These are phyloP conservation scores for Penicillium cinerascens DNA, from an alignment of 495 filamentous ascomycete species.

Conservation along the genomic window DNA sequence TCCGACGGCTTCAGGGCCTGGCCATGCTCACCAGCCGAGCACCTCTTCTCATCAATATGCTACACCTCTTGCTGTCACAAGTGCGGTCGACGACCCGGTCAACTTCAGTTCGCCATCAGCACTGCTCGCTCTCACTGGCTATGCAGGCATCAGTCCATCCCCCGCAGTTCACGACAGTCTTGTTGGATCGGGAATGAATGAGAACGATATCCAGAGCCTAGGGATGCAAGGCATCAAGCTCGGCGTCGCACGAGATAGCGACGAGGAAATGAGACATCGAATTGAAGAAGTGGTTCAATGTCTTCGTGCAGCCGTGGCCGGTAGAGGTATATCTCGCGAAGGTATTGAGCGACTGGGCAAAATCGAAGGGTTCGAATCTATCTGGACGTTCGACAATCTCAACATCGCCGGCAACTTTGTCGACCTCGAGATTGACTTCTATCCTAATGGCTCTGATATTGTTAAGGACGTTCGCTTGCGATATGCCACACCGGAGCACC, in stretches of 20 bases:
- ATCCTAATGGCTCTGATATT: slow-evolving; percentile 36
- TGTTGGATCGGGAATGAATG: slow-evolving; percentile 40
- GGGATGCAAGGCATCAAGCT: slow-evolving; percentile 43
- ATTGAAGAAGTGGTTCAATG: slow-evolving; percentile 45
- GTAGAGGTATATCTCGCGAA: slow-evolving; percentile 66
- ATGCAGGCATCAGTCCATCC: slow-evolving; percentile 42
- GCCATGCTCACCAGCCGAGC: slow-evolving; percentile 25
- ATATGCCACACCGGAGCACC: slow-evolving; percentile 43
- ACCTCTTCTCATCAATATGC: slow-evolving; percentile 40
- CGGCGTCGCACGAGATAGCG: slow-evolving; percentile 41
- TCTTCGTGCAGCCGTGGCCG: slow-evolving; percentile 41
- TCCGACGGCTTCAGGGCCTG: slow-evolving; percentile 37
- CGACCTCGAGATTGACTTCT: slow-evolving; percentile 50
- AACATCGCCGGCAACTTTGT: slow-evolving; percentile 67
- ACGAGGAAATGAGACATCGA: slow-evolving; percentile 52
- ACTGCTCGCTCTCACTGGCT: slow-evolving; percentile 41
- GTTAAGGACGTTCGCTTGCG: slow-evolving; percentile 45
- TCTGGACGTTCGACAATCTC: slow-evolving; percentile 67
- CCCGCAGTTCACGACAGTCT: slow-evolving; percentile 40
- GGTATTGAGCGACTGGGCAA: slow-evolving; percentile 74
- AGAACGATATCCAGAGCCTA: slow-evolving; percentile 43
- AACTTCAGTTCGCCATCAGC: slow-evolving; percentile 47
- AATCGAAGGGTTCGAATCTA: slow-evolving; percentile 68
- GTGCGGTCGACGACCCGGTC: slow-evolving; percentile 39
- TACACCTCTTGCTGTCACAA: slow-evolving; percentile 37